Conservation (phyloP, 495 filamentous ascomycete species). For the Cercophora scortea region DNA sequence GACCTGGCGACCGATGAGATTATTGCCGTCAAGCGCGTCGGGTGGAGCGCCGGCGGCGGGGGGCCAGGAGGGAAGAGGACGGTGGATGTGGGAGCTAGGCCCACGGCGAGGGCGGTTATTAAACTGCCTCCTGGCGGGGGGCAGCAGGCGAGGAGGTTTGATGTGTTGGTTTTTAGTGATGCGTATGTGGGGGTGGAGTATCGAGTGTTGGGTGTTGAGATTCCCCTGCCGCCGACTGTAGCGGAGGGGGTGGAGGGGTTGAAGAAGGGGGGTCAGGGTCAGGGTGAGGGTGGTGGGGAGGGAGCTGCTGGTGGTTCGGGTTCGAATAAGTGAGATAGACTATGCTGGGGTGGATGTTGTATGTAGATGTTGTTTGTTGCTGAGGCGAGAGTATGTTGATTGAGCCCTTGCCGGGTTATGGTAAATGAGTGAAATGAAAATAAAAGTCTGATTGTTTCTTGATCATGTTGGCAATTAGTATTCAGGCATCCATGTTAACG, state of each 20-base stretch:
- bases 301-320: too few relatives aligned
- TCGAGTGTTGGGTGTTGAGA: slow-evolving; percentile 20
- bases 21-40: slow-evolving; percentile 74
- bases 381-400: too few relatives aligned
- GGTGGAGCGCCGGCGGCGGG: slow-evolving; percentile 47
- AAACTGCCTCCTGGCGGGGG: slow-evolving; percentile 47
- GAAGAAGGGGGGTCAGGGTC: not conserved
- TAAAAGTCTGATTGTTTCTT: too few relatives aligned
- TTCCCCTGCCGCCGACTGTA: slow-evolving; percentile 14
- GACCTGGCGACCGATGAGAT: slow-evolving; percentile 63
- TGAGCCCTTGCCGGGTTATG: too few relatives aligned
- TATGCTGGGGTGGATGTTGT: too few relatives aligned
- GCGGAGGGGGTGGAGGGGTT: slow-evolving; percentile 4
- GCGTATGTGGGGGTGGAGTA: slow-evolving; percentile 79
- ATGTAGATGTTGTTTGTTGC: too few relatives aligned
- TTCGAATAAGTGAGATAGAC: too few relatives aligned
- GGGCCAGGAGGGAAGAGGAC: slow-evolving; percentile 3
- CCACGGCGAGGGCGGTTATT: slow-evolving; percentile 45
- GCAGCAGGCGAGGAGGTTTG: slow-evolving; percentile 41
- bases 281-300: not conserved
- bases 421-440: too few relatives aligned
- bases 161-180: slow-evolving; percentile 74
- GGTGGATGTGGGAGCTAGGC: slow-evolving; percentile 24
- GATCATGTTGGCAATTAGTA: too few relatives aligned
- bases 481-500: too few relatives aligned